Evolutionary conservation across 2,329 filamentous ascomycete genomes (phyloP), one percentile per base, ranked within the genome.

Genomic region (Pseudogymnoascus sp.): DNA sequence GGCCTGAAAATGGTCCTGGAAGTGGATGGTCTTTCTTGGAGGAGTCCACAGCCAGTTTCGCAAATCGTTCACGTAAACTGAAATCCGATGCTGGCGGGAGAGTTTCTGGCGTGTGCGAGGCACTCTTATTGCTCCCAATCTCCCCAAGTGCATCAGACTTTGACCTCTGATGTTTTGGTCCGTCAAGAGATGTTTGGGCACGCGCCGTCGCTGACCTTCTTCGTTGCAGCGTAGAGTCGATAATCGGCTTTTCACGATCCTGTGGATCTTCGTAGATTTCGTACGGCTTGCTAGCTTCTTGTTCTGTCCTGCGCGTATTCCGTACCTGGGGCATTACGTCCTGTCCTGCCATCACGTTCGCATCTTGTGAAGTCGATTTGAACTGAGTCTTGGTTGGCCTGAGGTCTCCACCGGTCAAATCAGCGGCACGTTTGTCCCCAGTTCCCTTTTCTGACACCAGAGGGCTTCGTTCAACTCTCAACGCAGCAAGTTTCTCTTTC

Each of bases 401-500:
- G 11, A 56, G n/a, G 5, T 36, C 46, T 11, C 16, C 28, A 34
- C 11, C 49, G 16, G 34, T 56, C 6, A 9, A 56, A 31, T 14
- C 16, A 21, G 49, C 11, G 28, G 28, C 49, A 36, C 28, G 49
- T 34, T 56, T 56, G 9, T 56, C 49, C 2, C 16, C 49, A 34
- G 49, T 8, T 36, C 16, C 49, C 16, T 36, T 56, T 14, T 34
- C 28, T 21, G 16, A 18, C n/a, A 56, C 28, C 49, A 56, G 16
- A 14, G 49, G 49, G 28, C 49, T 56, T 34, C 49, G 28, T 56
- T 56, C 49, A 5, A 56, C n/a, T 36, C 28, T 56, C 28, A 16
- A 56, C 34, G 49, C 28, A 14, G 49, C 49, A 11, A 56, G 28
- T 34, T 36, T 56, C 49, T 64, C 63, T 68, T 80, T 81, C 2